Conservation (phyloP, 2,329 filamentous ascomycete species). For the Dryadomyces sulphureus region DNA sequence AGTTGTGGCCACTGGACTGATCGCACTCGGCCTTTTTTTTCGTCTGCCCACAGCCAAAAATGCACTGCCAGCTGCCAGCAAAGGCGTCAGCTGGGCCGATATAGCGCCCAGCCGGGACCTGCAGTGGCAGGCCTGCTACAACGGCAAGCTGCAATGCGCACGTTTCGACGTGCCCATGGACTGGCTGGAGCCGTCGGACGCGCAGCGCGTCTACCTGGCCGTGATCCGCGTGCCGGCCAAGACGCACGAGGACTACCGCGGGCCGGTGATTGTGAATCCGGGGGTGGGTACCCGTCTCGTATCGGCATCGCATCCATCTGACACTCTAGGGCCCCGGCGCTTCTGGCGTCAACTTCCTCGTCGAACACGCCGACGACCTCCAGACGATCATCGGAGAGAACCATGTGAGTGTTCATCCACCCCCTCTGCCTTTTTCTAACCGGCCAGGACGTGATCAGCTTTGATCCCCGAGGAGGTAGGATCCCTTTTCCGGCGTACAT, state of each 20-base stretch:
- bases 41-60: not conserved
- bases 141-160: conserved; percentile 20
- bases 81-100: conserved; percentile 1
- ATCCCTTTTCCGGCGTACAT: not conserved
- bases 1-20: too few species aligned
- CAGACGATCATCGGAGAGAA: conserved; percentile 32
- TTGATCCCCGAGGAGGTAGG: conserved; percentile 32
- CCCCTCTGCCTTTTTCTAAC: not conserved
- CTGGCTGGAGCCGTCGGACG: conserved; percentile 22
- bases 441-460: conserved; percentile 31
- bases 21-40: not conserved
- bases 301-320: too few species aligned
- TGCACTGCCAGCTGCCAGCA: not conserved
- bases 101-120: conserved; percentile 1
- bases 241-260: conserved; percentile 13
- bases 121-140: conserved; percentile 20
- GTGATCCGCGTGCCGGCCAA: conserved; percentile 20
- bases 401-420: conserved; percentile 18
- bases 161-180: conserved; percentile 23
- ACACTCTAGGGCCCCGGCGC: conserved; percentile 28
- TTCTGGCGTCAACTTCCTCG: conserved; percentile 23
- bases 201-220: conserved; percentile 19
- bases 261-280: conserved; percentile 24
- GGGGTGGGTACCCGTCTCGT: conserved; percentile 12
- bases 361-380: conserved; percentile 16